Evolutionary conservation across 768 basidiomycete species (phyloP).

Genomic region (Russula dissimulans): DNA sequence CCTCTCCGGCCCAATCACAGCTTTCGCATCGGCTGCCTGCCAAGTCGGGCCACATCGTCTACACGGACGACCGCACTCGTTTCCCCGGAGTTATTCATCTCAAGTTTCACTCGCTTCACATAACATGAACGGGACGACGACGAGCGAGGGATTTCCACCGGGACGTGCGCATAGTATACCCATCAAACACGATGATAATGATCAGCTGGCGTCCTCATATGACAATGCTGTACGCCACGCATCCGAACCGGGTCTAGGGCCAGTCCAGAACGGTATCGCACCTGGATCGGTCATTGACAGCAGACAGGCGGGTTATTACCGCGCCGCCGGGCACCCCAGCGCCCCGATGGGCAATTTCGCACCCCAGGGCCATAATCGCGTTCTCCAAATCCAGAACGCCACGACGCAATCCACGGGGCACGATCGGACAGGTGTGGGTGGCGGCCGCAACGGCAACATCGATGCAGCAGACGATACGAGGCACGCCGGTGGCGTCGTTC

Average conservation of each 20-base stretch:
- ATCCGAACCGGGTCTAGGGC: slow-evolving; percentile 14
- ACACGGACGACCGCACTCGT: slow-evolving; percentile 2
- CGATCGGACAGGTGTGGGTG: slow-evolving; percentile 16
- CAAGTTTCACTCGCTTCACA: background rate
- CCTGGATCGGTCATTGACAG: slow-evolving; percentile 13
- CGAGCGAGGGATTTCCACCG: background rate
- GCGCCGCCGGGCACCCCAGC: slow-evolving; percentile 8
- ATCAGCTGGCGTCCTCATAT: slow-evolving; percentile 9
- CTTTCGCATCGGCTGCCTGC: slow-evolving; percentile 5
- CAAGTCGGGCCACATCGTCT: slow-evolving; percentile 4
- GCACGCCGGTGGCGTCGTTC: background rate
- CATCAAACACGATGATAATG: slow-evolving; percentile 6
- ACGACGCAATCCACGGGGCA: slow-evolving; percentile 10
- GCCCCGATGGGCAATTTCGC: slow-evolving; percentile 5
- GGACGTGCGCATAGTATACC: background rate
- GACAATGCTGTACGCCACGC: slow-evolving; percentile 8
- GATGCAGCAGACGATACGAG: background rate
- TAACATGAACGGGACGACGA: background rate
- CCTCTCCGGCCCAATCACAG: slow-evolving; percentile 1
- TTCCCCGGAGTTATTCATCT: background rate
- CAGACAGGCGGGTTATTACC: slow-evolving; percentile 6
- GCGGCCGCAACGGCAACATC: background rate
- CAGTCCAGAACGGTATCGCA: slow-evolving; percentile 12
- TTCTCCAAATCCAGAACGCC: slow-evolving; percentile 1
- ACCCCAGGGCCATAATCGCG: background rate